A percentile compares a stretch with the other conserved stretches of the same genome.
Evolutionary conservation across 257 asterid genomes (phyloP).

Genomic region (Knoxia roxburghii): DNA sequence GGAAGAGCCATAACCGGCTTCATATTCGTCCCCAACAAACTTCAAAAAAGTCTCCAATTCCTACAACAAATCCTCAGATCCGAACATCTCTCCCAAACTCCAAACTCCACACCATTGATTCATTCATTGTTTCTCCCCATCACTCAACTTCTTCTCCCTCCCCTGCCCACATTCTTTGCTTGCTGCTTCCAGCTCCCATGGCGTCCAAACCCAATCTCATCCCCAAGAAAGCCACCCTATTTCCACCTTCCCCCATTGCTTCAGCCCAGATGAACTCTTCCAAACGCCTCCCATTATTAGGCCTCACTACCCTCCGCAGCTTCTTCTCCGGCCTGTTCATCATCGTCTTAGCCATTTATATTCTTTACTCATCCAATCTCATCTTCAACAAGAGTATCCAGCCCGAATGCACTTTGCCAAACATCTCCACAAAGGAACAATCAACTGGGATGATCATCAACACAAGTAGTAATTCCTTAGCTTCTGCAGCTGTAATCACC

Average conservation of each 20-base stretch:
- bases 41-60: neutral
- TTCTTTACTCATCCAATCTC: conserved; percentile 44
- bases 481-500: neutral
- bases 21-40: conserved; percentile 14
- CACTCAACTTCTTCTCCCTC: conserved; percentile 18
- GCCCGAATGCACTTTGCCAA: conserved; percentile 17
- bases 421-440: conserved; percentile 18
- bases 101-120: conserved; percentile 13
- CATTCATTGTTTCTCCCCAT: conserved; percentile 22
- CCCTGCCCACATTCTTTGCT: neutral
- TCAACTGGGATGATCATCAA: neutral
- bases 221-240: too few relatives aligned
- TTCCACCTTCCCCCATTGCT: too few relatives aligned
- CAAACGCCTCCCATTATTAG: conserved; percentile 26
- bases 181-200: neutral
- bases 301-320: conserved; percentile 38
- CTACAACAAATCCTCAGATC: conserved; percentile 27
- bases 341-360: conserved; percentile 33
- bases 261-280: conserved; percentile 27
- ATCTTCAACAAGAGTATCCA: conserved; percentile 33
- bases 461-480: neutral
- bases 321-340: conserved; percentile 38
- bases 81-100: conserved; percentile 44
- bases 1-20: conserved; percentile 17
- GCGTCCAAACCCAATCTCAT: too few relatives aligned